These are phyloP conservation scores for Rhododendron griersonianum DNA, from an alignment of 148 eudicot genomes.

Conservation along the genomic window DNA sequence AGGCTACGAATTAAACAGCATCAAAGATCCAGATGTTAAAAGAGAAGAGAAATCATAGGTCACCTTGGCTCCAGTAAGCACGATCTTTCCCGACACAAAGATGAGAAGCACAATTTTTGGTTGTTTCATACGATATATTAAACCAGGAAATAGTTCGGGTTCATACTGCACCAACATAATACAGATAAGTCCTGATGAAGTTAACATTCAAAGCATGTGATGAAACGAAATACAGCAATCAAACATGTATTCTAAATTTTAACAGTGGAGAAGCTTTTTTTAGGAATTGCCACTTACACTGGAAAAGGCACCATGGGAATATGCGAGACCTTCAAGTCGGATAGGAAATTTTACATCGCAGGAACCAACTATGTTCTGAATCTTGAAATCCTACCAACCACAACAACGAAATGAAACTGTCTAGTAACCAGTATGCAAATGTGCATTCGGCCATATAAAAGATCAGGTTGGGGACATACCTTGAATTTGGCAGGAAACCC, in stretches of 20 bases:
- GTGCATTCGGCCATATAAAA: background rate
- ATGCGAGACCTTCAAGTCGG: slow-evolving; percentile 72
- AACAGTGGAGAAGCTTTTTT: background rate
- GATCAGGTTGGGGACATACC: slow-evolving; percentile 20
- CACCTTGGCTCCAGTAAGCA: slow-evolving; percentile 86
- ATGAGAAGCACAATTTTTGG: slow-evolving; percentile 73
- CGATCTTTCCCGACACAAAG: slow-evolving; percentile 80
- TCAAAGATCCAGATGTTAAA: background rate
- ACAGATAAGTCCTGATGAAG: background rate
- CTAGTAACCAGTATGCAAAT: background rate
- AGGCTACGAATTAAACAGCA: background rate
- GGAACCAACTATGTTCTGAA: slow-evolving; percentile 74
- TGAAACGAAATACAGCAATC: background rate
- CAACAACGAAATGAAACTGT: background rate
- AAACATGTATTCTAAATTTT: background rate
- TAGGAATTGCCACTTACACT: slow-evolving; percentile 42
- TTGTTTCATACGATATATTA: slow-evolving; percentile 82
- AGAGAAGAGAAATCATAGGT: background rate
- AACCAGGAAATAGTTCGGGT: slow-evolving; percentile 82
- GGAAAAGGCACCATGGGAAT: slow-evolving; percentile 65
- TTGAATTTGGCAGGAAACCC: slow-evolving; percentile 75
- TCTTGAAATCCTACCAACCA: slow-evolving; percentile 59
- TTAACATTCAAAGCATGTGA: background rate
- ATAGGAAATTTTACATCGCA: slow-evolving; percentile 78
- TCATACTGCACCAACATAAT: slow-evolving; percentile 47